These are phyloP conservation scores for Linnemannia exigua DNA, from an alignment of 192 early-diverging fungal genomes.

Conservation along the genomic window DNA sequence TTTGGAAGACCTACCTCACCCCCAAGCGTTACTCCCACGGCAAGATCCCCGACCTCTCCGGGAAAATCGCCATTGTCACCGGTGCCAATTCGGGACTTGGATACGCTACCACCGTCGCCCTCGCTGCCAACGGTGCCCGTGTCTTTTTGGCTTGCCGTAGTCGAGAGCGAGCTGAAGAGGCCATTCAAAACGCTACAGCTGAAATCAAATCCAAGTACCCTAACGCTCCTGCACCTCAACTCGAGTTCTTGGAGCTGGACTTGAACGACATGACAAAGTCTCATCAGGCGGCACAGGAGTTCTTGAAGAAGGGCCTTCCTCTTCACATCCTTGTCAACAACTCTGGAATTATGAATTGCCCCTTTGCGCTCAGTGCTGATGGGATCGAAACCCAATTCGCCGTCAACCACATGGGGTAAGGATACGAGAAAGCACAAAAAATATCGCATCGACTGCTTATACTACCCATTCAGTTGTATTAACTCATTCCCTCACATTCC, in stretches of 20 bases:
- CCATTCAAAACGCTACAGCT: slow-evolving; percentile 12
- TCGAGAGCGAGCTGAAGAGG: slow-evolving; percentile 6
- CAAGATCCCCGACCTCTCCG: slow-evolving; percentile 41
- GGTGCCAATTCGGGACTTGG: slow-evolving; percentile 60
- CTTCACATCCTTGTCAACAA: slow-evolving; percentile 63
- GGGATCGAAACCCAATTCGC: slow-evolving; percentile 60
- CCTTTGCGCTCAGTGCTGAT: slow-evolving; percentile 36
- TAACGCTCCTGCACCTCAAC: background rate
- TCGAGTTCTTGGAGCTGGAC: slow-evolving; percentile 47
- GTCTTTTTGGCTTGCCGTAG: slow-evolving; percentile 24
- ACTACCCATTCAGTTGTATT: background rate
- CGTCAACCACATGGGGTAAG: slow-evolving; percentile 60
- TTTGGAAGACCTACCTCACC: slow-evolving; percentile 6
- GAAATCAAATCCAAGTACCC: slow-evolving; percentile 24
- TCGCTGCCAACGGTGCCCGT: slow-evolving; percentile 25
- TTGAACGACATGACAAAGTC: slow-evolving; percentile 16
- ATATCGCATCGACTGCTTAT: background rate
- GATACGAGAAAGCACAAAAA: background rate
- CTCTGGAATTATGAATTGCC: slow-evolving; percentile 41
- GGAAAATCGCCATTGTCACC: slow-evolving; percentile 60
- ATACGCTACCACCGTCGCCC: slow-evolving; percentile 23
- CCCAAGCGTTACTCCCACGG: slow-evolving; percentile 22
- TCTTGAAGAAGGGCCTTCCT: slow-evolving; percentile 45
- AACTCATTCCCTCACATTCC: too few species aligned
- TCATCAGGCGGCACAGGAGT: slow-evolving; percentile 43